A percentile compares a stretch with the other conserved stretches of the same genome.
phyloP scores from a whole-genome alignment of 768 basidiomycete species.

The Termitomyces sp. region DNA sequence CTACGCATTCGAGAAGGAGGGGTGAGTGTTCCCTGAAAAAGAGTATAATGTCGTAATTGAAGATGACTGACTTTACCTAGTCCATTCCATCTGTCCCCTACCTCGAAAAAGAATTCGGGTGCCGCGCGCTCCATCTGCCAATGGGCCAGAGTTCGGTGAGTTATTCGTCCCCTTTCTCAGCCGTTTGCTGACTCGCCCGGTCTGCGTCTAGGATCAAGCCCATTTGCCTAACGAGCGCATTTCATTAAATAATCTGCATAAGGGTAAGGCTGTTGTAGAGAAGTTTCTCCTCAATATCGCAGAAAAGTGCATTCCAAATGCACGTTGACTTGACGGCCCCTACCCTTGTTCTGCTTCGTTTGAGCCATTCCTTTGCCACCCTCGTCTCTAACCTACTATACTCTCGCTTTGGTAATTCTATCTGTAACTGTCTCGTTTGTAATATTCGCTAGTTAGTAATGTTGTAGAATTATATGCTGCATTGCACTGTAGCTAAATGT shows the following conservation, averaged over 20 bases:
- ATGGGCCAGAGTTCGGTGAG: conserved; percentile 88
- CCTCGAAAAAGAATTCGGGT: conserved; percentile 87
- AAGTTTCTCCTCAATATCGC: conserved; percentile 63
- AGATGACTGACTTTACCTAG: conserved; percentile 31
- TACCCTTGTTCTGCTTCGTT: background rate
- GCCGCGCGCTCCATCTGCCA: conserved; percentile 89
- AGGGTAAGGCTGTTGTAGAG: conserved; percentile 75
- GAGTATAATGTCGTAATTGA: background rate
- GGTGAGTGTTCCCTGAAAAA: conserved; percentile 39
- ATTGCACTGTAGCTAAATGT: background rate
- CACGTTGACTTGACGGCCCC: background rate
- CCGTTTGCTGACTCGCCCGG: background rate
- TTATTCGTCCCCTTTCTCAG: conserved; percentile 3
- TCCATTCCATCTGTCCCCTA: conserved; percentile 93
- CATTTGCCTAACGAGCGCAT: conserved; percentile 94
- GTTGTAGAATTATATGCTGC: background rate
- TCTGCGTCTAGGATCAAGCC: conserved; percentile 66
- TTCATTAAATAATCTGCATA: conserved; percentile 73
- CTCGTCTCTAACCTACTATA: background rate
- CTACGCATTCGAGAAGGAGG: conserved; percentile 92
- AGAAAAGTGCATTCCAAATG: conserved; percentile 13
- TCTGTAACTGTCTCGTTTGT: background rate
- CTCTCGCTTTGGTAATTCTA: background rate
- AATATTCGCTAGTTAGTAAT: background rate
- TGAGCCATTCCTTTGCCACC: background rate